Conservation (phyloP, 116 monocot genomes). For the Cymodocea nodosa region DNA sequence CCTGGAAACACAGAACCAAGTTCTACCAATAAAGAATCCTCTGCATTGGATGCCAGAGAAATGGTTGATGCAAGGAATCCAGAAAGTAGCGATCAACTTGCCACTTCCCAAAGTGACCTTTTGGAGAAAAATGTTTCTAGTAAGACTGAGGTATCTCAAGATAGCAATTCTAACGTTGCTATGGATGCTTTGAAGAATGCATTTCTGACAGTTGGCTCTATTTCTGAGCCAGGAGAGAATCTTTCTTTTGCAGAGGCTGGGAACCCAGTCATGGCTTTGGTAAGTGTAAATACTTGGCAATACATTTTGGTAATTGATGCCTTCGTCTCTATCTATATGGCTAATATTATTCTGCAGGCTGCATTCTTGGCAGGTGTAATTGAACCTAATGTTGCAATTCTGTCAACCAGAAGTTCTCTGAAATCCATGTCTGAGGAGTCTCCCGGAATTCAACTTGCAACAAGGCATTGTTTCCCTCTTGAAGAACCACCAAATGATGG, state of each 20-base stretch:
- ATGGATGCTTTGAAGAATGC: constrained; percentile 57
- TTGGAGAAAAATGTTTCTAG: constrained; percentile 9
- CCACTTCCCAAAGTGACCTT: constrained; percentile 4
- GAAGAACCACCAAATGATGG: constrained; percentile 66
- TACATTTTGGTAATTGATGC: neutral
- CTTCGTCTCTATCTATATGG: constrained; percentile 4
- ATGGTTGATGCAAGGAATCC: constrained; percentile 15
- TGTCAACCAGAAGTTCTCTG: constrained; percentile 57
- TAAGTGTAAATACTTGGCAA: constrained; percentile 9
- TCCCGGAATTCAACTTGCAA: constrained; percentile 71
- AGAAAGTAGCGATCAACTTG: constrained; percentile 16
- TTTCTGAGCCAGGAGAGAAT: constrained; percentile 30
- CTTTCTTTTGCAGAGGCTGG: constrained; percentile 87
- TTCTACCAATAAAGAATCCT: constrained; percentile 13
- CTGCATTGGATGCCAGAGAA: constrained; percentile 15
- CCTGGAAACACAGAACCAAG: constrained; percentile 11
- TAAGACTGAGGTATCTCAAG: neutral
- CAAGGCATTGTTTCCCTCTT: constrained; percentile 88
- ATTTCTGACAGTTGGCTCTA: constrained; percentile 55
- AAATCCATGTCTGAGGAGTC: constrained; percentile 73
- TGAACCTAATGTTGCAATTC: constrained; percentile 41
- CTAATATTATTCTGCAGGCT: constrained; percentile 41
- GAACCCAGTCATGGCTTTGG: constrained; percentile 92
- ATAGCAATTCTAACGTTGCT: constrained; percentile 15
- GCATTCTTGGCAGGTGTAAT: constrained; percentile 59